Conservation (phyloP, 148 eudicot species). For the Rhododendron kiyosumense region DNA sequence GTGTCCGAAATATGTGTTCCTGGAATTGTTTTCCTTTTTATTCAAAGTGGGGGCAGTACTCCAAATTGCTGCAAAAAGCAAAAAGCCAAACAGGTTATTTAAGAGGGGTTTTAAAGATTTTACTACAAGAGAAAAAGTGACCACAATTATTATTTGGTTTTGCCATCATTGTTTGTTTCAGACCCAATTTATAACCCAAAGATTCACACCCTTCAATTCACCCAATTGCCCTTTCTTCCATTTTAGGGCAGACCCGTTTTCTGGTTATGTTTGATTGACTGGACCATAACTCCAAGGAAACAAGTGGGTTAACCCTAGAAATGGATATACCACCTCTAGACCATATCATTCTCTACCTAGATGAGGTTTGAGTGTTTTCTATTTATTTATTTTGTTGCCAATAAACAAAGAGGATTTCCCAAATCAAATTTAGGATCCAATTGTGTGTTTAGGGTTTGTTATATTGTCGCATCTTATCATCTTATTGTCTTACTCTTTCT, state of each 20-base stretch:
- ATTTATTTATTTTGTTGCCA: neutral
- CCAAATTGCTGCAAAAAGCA: conserved; percentile 14
- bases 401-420: neutral
- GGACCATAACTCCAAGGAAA: conserved; percentile 10
- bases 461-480: too few relatives aligned
- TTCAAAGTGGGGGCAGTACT: neutral
- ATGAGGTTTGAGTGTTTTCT: neutral
- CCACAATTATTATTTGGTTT: conserved; percentile 14
- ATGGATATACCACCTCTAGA: neutral
- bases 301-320: conserved; percentile 1
- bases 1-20: neutral
- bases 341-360: neutral
- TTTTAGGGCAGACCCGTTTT: conserved; percentile 22
- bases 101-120: conserved; percentile 16
- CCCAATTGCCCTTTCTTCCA: conserved; percentile 11
- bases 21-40: neutral
- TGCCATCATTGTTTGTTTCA: conserved; percentile 25
- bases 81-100: conserved; percentile 11
- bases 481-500: too few relatives aligned
- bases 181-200: conserved; percentile 15
- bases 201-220: conserved; percentile 11
- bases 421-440: too few relatives aligned
- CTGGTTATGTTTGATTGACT: conserved; percentile 14
- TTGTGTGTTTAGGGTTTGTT: too few relatives aligned
- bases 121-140: neutral